phyloP scores from a whole-genome alignment of 371 early-diverging fungal genomes.

The Mucor circinelloides region DNA sequence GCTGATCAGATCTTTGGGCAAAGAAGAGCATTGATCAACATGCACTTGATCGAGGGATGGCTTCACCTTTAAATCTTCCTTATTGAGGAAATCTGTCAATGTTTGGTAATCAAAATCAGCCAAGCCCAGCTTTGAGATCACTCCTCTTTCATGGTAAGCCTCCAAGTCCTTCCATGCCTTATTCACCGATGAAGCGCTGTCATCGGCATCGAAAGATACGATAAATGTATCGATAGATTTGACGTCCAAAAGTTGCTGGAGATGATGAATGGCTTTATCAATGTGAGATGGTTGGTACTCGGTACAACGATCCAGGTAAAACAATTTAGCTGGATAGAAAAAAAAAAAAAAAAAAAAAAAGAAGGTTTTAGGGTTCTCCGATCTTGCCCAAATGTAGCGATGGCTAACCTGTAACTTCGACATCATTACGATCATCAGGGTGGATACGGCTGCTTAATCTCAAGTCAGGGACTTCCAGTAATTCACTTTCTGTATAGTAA shows the following conservation, averaged over 20 bases:
- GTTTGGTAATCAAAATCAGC: slow-evolving; percentile 26
- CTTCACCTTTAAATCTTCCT: slow-evolving; percentile 25
- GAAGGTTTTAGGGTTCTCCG: background rate
- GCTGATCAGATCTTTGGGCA: slow-evolving; percentile 49
- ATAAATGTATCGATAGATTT: slow-evolving; percentile 55
- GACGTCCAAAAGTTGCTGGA: slow-evolving; percentile 43
- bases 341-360: slow-evolving; percentile 2
- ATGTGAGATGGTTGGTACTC: slow-evolving; percentile 31
- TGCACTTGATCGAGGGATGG: slow-evolving; percentile 47
- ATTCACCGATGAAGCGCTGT: slow-evolving; percentile 25
- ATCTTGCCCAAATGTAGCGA: background rate
- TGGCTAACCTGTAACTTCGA: slow-evolving; percentile 56
- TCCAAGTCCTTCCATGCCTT: slow-evolving; percentile 44
- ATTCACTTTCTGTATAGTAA: slow-evolving; percentile 23
- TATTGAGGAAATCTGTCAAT: slow-evolving; percentile 24
- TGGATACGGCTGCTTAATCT: slow-evolving; percentile 39
- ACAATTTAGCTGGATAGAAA: slow-evolving; percentile 47
- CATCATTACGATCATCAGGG: slow-evolving; percentile 48
- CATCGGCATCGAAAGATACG: slow-evolving; percentile 31
- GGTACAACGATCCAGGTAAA: slow-evolving; percentile 31
- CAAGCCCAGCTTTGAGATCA: slow-evolving; percentile 23
- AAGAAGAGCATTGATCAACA: slow-evolving; percentile 50
- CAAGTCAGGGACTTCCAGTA: slow-evolving; percentile 50
- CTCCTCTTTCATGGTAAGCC: slow-evolving; percentile 21
- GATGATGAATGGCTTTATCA: slow-evolving; percentile 36